Percentiles rank a stretch among this genome's conserved stretches.
Evolutionary conservation across 1,139 yeast species (phyloP).

Genomic region (Nakaseomyces bracarensis): DNA sequence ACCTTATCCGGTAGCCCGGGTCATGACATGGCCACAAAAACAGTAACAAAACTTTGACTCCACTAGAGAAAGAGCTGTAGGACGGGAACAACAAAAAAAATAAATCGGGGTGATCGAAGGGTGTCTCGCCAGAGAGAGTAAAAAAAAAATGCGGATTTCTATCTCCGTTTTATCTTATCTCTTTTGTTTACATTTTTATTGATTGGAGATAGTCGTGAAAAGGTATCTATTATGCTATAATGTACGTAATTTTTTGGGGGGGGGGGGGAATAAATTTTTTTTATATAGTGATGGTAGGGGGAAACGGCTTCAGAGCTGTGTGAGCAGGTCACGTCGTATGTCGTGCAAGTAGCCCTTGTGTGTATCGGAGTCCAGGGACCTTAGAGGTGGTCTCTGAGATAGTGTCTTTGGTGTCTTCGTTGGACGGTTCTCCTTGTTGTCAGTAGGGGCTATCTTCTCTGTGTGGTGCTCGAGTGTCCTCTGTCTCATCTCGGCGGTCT

Average conservation of each 20-base stretch:
- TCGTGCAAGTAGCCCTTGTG: constrained; percentile 6
- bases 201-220: not conserved
- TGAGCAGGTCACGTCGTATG: constrained; percentile 1
- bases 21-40: not conserved
- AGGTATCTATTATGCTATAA: too few relatives aligned
- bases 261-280: too few relatives aligned
- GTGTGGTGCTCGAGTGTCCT: not conserved
- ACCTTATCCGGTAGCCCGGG: constrained; percentile 2
- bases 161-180: constrained; percentile 1
- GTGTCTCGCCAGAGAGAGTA: too few relatives aligned
- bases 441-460: too few relatives aligned
- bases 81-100: too few relatives aligned
- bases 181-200: not conserved
- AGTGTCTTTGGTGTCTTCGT: not conserved
- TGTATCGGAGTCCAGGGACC: not conserved
- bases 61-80: too few relatives aligned
- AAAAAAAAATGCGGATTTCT: not conserved
- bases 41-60: too few relatives aligned
- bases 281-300: too few relatives aligned
- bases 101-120: too few relatives aligned
- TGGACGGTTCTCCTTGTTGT: constrained; percentile 2
- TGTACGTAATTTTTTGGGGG: too few relatives aligned
- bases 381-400: not conserved
- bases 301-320: not conserved
- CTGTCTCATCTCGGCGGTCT: constrained; percentile 4